Evolutionary conservation across 1,139 yeast genomes (phyloP).

Genomic region (Geotrichum siamense): DNA sequence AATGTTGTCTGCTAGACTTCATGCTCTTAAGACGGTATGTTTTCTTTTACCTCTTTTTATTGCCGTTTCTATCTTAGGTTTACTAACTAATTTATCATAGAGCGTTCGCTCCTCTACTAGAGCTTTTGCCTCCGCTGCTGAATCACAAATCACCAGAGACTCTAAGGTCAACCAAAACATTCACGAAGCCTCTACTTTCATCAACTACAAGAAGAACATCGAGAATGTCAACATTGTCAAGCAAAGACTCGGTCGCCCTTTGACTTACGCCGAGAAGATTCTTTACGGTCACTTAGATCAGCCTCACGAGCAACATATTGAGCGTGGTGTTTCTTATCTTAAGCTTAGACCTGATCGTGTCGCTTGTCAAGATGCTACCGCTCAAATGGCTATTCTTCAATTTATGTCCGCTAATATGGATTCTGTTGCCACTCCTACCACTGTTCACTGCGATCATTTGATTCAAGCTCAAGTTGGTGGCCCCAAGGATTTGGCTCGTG

Average conservation of each 20-base stretch:
- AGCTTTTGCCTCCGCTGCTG: slow-evolving; percentile 65
- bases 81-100: slow-evolving; percentile 33
- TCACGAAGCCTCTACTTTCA: slow-evolving; percentile 77
- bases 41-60: slow-evolving; percentile 4
- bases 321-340: slow-evolving; percentile 93
- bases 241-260: slow-evolving; percentile 82
- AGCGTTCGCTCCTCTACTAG: slow-evolving; percentile 34
- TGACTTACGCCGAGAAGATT: slow-evolving; percentile 95
- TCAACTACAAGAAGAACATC: slow-evolving; percentile 40
- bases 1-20: slow-evolving; percentile 7
- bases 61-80: not conserved
- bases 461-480: slow-evolving; percentile 97
- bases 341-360: slow-evolving; percentile 98
- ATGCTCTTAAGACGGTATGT: slow-evolving; percentile 15
- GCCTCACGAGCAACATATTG: slow-evolving; percentile 57
- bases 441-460: slow-evolving; percentile 98
- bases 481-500: slow-evolving; percentile 85
- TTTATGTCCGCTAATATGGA: slow-evolving; percentile 97
- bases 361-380: slow-evolving; percentile 99
- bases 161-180: slow-evolving; percentile 89
- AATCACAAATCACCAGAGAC: slow-evolving; percentile 66
- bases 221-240: slow-evolving; percentile 85
- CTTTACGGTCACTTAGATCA: slow-evolving; percentile 94
- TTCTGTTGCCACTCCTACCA: slow-evolving; percentile 89
- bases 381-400: slow-evolving; percentile 98